Evolutionary conservation across 1,139 yeast genomes (phyloP), one percentile per base, ranked within the genome.

Genomic region (Taphrina pruni): DNA sequence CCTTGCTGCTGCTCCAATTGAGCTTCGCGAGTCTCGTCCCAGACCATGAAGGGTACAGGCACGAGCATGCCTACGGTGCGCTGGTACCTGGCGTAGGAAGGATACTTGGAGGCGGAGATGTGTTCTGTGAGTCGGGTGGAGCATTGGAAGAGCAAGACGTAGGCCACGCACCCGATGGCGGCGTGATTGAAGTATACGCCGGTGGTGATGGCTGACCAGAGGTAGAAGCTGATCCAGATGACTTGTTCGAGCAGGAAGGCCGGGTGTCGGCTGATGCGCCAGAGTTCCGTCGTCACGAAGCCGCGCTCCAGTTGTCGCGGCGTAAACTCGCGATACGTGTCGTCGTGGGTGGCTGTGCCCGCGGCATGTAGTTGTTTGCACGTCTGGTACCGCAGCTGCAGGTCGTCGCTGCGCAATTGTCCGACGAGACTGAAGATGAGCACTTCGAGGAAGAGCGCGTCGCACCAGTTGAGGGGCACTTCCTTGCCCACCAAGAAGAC

Each of bases 211-310:
- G 62, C 65, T 1, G 71, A 68, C 72, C 72, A 72, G n/a, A 69
- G n/a, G 61, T 73, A 73, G 20, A 72, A 69, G 11, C 65, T 20
- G 39, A 60, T n/a, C 74, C 74, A 73, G 54, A 72, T 58, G 35
- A 69, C 20, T 43, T 73, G 74, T 66, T 73, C 74, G 32, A 69
- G 70, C n/a, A 71, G 35, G 48, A 73, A 73, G 52, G 73, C 73
- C 20, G 74, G 70, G 48, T 73, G 74, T n/a, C 74, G 60, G 4
- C 72, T 70, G 57, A 57, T 69, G n/a, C 68, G 69, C 65, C 72
- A 73, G n/a, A 68, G 39, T 21, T 73, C 74, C 1, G 60, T 50
- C 2, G 74, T 72, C 57, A 72, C 71, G 61, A 73, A 73, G 4
- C 74, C 74, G 12, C 72, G 70, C 45, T 69, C 71, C 12, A 73